phyloP scores from a whole-genome alignment of 805 yeast genomes.

The Ogataea philodendri region DNA sequence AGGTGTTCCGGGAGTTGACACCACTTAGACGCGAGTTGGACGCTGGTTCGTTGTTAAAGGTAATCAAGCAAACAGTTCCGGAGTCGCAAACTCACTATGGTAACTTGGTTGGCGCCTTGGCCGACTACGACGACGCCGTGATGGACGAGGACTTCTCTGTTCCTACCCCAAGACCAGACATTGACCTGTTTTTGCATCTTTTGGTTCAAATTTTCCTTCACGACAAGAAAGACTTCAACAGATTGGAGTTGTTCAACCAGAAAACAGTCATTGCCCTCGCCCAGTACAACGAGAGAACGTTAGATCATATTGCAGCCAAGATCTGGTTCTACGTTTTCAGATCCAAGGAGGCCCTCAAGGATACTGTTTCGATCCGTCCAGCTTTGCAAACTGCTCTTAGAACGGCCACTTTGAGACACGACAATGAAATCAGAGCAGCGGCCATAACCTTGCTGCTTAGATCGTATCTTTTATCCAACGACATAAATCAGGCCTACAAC shows the following conservation, averaged over 20 bases:
- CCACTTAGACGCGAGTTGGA: constrained; percentile 65
- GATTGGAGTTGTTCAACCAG: constrained; percentile 53
- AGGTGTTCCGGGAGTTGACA: constrained; percentile 80
- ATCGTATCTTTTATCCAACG: constrained; percentile 73
- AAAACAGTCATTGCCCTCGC: constrained; percentile 53
- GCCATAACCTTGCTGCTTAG: constrained; percentile 83
- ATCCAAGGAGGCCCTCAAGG: constrained; percentile 61
- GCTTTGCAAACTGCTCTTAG: constrained; percentile 72
- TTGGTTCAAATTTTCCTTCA: constrained; percentile 74
- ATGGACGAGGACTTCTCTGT: constrained; percentile 35
- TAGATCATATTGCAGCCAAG: constrained; percentile 85
- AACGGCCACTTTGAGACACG: constrained; percentile 89
- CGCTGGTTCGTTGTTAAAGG: constrained; percentile 50
- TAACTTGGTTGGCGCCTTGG: constrained; percentile 39
- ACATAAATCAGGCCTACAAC: constrained; percentile 83
- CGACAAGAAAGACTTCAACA: constrained; percentile 52
- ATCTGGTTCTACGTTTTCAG: constrained; percentile 89
- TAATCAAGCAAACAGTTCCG: constrained; percentile 58
- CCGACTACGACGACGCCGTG: constrained; percentile 32
- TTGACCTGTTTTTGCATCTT: constrained; percentile 75
- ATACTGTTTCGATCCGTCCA: constrained; percentile 61
- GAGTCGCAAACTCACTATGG: constrained; percentile 41
- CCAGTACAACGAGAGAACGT: constrained; percentile 71
- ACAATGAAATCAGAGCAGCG: constrained; percentile 86
- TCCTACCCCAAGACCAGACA: constrained; percentile 62